These are phyloP conservation scores for Pythium sukuiense DNA, from an alignment of 352 stramenopile species.

Conservation along the genomic window DNA sequence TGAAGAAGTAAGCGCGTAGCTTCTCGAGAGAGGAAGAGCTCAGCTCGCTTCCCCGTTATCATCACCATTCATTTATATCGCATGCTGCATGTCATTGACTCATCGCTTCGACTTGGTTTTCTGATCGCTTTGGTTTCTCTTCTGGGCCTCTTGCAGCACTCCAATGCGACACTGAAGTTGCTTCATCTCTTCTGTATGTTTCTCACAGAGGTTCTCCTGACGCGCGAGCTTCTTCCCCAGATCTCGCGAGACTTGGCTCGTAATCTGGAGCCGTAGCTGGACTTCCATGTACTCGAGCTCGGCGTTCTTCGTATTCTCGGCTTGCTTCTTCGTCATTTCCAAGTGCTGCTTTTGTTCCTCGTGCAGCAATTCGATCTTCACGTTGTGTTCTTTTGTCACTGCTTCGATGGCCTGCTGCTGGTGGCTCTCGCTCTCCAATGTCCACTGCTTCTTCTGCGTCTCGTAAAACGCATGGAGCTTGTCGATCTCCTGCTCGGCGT, in stretches of 20 bases:
- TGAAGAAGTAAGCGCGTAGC: conserved; percentile 25
- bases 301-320: conserved; percentile 32
- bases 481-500: conserved; percentile 27
- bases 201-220: conserved; percentile 23
- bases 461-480: conserved; percentile 36
- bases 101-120: not conserved
- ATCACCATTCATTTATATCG: not conserved
- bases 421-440: conserved; percentile 29
- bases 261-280: conserved; percentile 38
- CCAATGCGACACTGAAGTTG: conserved; percentile 17
- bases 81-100: not conserved
- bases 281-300: conserved; percentile 43
- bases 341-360: conserved; percentile 32
- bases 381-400: conserved; percentile 7
- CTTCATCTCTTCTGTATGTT: conserved; percentile 19
- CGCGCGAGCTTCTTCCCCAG: conserved; percentile 23
- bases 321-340: conserved; percentile 28
- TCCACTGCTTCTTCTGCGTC: conserved; percentile 34
- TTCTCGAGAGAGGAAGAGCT: not conserved
- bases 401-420: conserved; percentile 28
- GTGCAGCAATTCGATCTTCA: conserved; percentile 27
- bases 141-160: conserved; percentile 10
- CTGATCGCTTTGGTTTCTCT: conserved; percentile 4
- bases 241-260: conserved; percentile 35
- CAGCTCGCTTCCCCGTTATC: not conserved